These are phyloP conservation scores for Cladosporium oxysporum DNA, from an alignment of 2,329 filamentous ascomycete genomes.

Conservation along the genomic window DNA sequence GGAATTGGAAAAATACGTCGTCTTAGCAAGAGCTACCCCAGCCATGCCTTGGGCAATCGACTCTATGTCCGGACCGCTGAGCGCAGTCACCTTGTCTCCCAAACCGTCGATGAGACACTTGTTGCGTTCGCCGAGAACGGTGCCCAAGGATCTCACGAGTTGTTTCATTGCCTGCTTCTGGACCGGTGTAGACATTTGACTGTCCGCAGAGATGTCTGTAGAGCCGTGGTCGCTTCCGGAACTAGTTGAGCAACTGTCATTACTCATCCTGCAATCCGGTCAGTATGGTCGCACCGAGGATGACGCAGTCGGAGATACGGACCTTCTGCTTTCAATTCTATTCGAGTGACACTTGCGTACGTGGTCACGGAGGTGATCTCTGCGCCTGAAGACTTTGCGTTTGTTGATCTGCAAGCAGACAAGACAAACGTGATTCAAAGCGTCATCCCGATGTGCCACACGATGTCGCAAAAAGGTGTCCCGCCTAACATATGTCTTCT, in stretches of 20 bases:
- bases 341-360: constrained; percentile 10
- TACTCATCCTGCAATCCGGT: background rate
- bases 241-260: background rate
- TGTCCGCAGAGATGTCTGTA: too few species aligned
- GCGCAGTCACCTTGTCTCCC: background rate
- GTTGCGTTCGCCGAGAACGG: background rate
- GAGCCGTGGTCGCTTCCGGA: background rate
- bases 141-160: background rate
- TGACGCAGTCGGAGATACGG: background rate
- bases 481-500: background rate
- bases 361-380: constrained; percentile 5
- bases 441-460: background rate
- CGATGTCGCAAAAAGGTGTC: constrained; percentile 8
- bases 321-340: background rate
- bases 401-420: background rate
- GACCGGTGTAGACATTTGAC: background rate
- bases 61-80: constrained; percentile 4
- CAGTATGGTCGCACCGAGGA: background rate
- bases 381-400: constrained; percentile 5
- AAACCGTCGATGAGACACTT: background rate
- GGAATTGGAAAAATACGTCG: background rate
- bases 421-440: background rate
- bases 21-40: constrained; percentile 3
- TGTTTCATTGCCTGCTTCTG: constrained; percentile 13
- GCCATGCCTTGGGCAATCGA: constrained; percentile 7